A percentile compares a stretch with the other conserved stretches of the same genome.
Conservation (phyloP, 2,329 filamentous ascomycete species). For the Immersiporthe knoxdaviesiana region DNA sequence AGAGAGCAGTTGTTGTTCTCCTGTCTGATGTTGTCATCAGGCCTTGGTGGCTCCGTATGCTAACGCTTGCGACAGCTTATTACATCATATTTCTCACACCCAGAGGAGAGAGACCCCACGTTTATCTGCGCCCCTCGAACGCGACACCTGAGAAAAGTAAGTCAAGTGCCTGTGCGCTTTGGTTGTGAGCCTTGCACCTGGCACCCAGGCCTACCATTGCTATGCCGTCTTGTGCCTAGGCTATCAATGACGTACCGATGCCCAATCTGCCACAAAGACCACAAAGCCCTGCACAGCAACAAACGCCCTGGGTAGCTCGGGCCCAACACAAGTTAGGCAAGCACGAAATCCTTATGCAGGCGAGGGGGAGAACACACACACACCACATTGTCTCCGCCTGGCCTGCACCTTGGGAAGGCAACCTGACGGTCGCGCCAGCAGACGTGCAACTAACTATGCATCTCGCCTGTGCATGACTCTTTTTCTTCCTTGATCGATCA, state of each 20-base stretch:
- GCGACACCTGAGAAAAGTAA: background rate
- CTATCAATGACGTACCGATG: slow-evolving; percentile 6
- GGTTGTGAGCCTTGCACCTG: background rate
- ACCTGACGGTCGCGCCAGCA: background rate
- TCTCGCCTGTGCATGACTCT: background rate
- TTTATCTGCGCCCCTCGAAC: background rate
- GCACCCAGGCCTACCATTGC: background rate
- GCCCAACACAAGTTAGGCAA: background rate
- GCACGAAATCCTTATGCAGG: background rate
- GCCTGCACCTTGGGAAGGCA: background rate
- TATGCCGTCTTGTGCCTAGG: background rate
- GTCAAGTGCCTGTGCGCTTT: background rate
- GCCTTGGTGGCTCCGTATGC: too few relatives aligned
- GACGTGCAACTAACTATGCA: background rate
- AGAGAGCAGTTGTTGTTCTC: background rate
- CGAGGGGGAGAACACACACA: background rate
- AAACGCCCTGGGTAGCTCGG: background rate
- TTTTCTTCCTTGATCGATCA: too few relatives aligned
- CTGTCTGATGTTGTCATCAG: background rate
- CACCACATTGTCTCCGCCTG: background rate
- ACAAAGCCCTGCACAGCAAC: background rate
- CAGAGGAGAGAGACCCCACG: background rate
- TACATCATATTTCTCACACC: background rate
- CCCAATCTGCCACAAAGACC: background rate
- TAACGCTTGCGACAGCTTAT: background rate